Base-by-base conservation (phyloP, 495 filamentous ascomycete species). In the Daldinia loculata region DNA sequence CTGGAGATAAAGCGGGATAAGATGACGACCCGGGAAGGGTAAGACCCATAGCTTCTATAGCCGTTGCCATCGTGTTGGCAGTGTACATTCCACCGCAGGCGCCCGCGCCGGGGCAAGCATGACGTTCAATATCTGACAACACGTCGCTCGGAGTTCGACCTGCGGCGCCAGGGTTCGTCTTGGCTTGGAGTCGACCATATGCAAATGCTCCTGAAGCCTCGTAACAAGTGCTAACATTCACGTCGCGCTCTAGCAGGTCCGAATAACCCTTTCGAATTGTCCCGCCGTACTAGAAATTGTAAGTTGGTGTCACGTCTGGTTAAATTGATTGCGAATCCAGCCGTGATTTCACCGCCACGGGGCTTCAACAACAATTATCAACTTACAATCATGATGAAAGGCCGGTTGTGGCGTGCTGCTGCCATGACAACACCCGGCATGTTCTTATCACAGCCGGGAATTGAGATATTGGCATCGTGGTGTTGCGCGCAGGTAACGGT, bases 1-100 rank as follows among this genome's bases (percentile, higher is more conserved):
- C 90, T 6, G 95, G 94, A 3, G 92, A 95, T 8, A 88, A 84
- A 3, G 95, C 95, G 3, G 95, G 94, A 60, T 90, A 97, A 0
- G 92, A 95, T 0, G 93, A 97, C 1, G 93, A 97, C 9, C 95
- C 95, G 0, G 95, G 95, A 15, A 98, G 84, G 2, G 89, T 89
- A 24, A 99, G 85, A 59, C 95, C 95, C 93, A 99, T 97, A 7
- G 93, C 92, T 79, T 99, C 95, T 69, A 99, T 93, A 14, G 94
- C 94, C 0, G 94, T 96, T 5, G 93, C 92, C 94, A 99, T 97
- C 2, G 95, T 98, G 79, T 99, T 99, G 61, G 95, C 95, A 2
- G 95, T 99, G 80, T 92, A 88, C 92, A 99, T 99, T 55, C 95
- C 95, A 69, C 95, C 95, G 74, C 95, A 99, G n/a, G 94, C 94